phyloP scores from a whole-genome alignment of 495 filamentous ascomycete genomes.

The Podospora fimiseda region DNA sequence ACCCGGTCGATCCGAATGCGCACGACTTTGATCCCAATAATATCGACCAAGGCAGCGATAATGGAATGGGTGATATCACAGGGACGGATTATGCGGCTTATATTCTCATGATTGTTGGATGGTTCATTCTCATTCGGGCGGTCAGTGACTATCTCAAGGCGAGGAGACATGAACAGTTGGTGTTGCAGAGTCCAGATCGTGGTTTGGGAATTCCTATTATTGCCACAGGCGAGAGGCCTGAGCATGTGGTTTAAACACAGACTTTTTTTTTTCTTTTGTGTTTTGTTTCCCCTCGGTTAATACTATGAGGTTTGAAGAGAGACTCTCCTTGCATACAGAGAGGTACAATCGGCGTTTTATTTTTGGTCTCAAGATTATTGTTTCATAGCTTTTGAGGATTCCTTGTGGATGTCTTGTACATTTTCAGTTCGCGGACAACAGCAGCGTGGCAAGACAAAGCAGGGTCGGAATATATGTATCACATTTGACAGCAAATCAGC shows the following conservation, averaged over 20 bases:
- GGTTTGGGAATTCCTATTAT: conserved; percentile 82
- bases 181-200: conserved; percentile 88
- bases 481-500: not conserved
- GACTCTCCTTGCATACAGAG: not conserved
- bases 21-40: conserved; percentile 78
- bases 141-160: conserved; percentile 84
- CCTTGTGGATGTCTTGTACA: not conserved
- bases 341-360: not conserved
- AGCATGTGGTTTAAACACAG: conserved; percentile 63
- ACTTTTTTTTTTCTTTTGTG: not conserved
- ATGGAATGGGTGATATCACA: conserved; percentile 30
- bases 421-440: not conserved
- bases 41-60: conserved; percentile 34
- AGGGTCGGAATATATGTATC: not conserved
- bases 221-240: conserved; percentile 76
- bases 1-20: conserved; percentile 78
- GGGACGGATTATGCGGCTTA: conserved; percentile 89
- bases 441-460: not conserved
- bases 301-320: not conserved
- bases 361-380: not conserved
- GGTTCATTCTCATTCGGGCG: conserved; percentile 91
- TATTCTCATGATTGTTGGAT: conserved; percentile 91
- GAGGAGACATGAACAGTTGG: conserved; percentile 82
- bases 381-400: not conserved
- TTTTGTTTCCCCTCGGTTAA: not conserved